Evolutionary conservation across 805 yeast species (phyloP).

Genomic region (Candida ortonii): DNA sequence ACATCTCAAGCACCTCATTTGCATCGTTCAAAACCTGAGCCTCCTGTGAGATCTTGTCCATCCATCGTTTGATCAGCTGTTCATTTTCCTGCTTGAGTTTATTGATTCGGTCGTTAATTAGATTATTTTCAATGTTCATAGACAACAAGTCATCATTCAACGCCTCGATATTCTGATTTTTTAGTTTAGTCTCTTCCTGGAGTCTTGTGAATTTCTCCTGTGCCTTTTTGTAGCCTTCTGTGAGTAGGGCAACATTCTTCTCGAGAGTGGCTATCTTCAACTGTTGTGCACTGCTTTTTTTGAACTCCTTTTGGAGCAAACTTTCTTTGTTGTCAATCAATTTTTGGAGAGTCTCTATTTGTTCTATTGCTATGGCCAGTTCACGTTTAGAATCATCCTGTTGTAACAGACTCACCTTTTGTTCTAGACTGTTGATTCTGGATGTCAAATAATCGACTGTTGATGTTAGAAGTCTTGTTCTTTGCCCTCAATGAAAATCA

Average conservation of each 20-base stretch:
- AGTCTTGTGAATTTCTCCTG: constrained; percentile 19
- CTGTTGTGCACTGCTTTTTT: constrained; percentile 7
- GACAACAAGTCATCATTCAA: constrained; percentile 50
- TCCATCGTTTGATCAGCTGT: constrained; percentile 40
- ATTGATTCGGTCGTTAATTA: constrained; percentile 34
- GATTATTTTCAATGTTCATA: constrained; percentile 48
- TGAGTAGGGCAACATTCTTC: constrained; percentile 17
- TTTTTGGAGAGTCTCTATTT: constrained; percentile 8
- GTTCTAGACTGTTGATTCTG: constrained; percentile 12
- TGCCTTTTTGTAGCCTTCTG: constrained; percentile 25
- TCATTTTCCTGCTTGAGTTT: constrained; percentile 39
- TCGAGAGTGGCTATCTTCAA: constrained; percentile 13
- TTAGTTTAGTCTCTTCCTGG: constrained; percentile 35
- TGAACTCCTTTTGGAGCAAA: constrained; percentile 9
- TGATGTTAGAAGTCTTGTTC: constrained; percentile 6
- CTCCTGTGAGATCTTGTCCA: constrained; percentile 40
- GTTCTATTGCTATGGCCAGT: constrained; percentile 12
- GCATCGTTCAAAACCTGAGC: constrained; percentile 43
- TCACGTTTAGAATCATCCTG: constrained; percentile 18
- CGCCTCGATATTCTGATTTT: constrained; percentile 45
- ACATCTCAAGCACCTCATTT: constrained; percentile 31
- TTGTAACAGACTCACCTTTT: constrained; percentile 14
- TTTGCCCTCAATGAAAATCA: neutral
- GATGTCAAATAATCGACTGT: constrained; percentile 17
- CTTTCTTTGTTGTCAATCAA: constrained; percentile 6